Evolutionary conservation across 2,329 filamentous ascomycete genomes (phyloP).

Genomic region (Macrophomina phaseolina): DNA sequence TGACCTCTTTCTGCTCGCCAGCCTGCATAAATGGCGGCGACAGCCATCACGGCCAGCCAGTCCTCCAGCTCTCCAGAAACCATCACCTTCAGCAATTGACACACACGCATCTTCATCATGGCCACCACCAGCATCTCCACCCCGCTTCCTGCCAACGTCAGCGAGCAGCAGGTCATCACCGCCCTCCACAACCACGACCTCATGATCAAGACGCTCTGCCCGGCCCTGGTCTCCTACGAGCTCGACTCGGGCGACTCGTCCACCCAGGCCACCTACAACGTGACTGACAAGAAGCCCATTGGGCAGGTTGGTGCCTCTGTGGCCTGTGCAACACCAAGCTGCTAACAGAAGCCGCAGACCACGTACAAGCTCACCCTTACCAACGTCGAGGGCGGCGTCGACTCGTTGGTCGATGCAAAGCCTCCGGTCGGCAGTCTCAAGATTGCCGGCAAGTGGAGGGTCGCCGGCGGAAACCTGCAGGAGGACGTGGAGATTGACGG

Average conservation of each 20-base stretch:
- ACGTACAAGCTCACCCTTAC: constrained; percentile 50
- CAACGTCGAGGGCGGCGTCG: constrained; percentile 41
- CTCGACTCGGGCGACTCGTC: constrained; percentile 41
- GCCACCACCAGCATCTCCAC: constrained; percentile 46
- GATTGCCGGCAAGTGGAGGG: constrained; percentile 47
- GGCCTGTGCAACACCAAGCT: constrained; percentile 13
- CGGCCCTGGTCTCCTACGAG: constrained; percentile 41
- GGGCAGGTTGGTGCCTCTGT: constrained; percentile 37
- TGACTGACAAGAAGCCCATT: constrained; percentile 49
- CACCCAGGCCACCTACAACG: constrained; percentile 40
- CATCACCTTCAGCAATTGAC: not conserved
- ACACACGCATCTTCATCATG: constrained; percentile 34
- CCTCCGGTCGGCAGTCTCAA: constrained; percentile 46
- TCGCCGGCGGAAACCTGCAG: constrained; percentile 38
- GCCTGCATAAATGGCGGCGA: constrained; percentile 20
- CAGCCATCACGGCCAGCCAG: not conserved
- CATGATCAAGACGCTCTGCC: constrained; percentile 48
- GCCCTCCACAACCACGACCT: constrained; percentile 48
- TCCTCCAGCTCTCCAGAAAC: not conserved
- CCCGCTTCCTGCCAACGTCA: constrained; percentile 37
- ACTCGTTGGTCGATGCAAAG: constrained; percentile 47
- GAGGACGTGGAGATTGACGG: constrained; percentile 50
- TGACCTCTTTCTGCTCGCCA: not conserved
- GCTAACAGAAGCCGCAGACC: constrained; percentile 32
- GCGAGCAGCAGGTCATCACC: constrained; percentile 37